Evolutionary conservation across 352 stramenopile species (phyloP), one percentile per base, ranked within the genome.

Genomic region (Phytophthora constricta): DNA sequence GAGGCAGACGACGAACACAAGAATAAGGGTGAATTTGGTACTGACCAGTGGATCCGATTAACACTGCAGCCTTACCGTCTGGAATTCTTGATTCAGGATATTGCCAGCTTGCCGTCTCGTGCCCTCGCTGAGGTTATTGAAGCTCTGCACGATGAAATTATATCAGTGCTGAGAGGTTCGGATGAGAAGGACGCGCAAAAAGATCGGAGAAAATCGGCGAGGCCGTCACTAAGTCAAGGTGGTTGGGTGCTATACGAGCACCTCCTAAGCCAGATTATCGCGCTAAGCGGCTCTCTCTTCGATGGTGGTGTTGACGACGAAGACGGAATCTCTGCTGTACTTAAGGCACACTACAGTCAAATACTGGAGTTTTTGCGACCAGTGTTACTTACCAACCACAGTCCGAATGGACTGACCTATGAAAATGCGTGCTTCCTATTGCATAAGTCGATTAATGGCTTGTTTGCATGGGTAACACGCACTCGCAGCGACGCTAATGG

Each of bases 201-300:
- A 47, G 53, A 70, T n/a, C 55, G 57, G 23, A 81, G 76, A 50
- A 65, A 62, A 8, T 37, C 39, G 13, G 54, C 47, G 9, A 75
- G 67, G 45, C 23, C 69, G 62, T 37, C 46, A 3, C 65, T 90
- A 9, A 87, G 72, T 34, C 81, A 82, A 62, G 79, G 77, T 56
- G 83, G 83, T 2, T 91, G 83, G 45, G 85, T 93, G 22, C 41
- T 93, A 0, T 87, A 91, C 43, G 85, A 90, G 56, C 83, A 91
- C 53, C 50, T 93, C 2, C 50, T 93, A 19, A 78, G 67, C 19
- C 78, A 76, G 47, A 68, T 78, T 28, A 65, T 87, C 14, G 56
- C 76, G 8, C 56, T 74, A 2, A 80, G 73, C 49, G 55, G 55
- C 20, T 80, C 69, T 43, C 56, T 76, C n/a, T 72, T 77, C 51